Evolutionary conservation across 306 rosid species (phyloP).

Genomic region (Clitoria ternatea): DNA sequence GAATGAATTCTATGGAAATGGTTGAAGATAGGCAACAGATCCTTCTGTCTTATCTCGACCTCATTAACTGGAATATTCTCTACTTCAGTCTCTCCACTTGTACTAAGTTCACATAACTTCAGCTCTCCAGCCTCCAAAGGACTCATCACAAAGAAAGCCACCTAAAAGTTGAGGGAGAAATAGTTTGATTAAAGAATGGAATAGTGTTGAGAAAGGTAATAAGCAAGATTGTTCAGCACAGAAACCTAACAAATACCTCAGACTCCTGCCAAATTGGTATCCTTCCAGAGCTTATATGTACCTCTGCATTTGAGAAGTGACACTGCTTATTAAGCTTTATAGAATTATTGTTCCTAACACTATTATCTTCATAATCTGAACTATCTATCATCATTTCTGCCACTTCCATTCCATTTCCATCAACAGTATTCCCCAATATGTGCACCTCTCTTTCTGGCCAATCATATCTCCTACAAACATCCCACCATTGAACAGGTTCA

Average conservation of each 20-base stretch:
- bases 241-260: constrained; percentile 53
- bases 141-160: constrained; percentile 64
- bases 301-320: constrained; percentile 88
- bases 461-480: constrained; percentile 79
- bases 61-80: constrained; percentile 64
- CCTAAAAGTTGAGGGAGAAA: constrained; percentile 39
- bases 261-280: constrained; percentile 85
- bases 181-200: constrained; percentile 26
- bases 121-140: constrained; percentile 42
- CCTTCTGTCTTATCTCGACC: constrained; percentile 75
- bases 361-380: constrained; percentile 48
- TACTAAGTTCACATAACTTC: constrained; percentile 28
- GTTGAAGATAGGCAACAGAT: constrained; percentile 75
- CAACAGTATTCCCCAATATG: constrained; percentile 42
- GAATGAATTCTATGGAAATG: constrained; percentile 64
- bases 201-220: constrained; percentile 14
- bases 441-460: constrained; percentile 88
- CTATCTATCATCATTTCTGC: constrained; percentile 41
- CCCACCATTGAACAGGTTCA: constrained; percentile 98
- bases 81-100: constrained; percentile 75
- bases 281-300: constrained; percentile 78
- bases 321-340: constrained; percentile 43
- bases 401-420: constrained; percentile 47
- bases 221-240: constrained; percentile 14
- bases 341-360: constrained; percentile 39